Evolutionary conservation across 192 early-diverging fungal genomes (phyloP), one percentile per base, ranked within the genome.

Genomic region (Spizellomyces punctatus): DNA sequence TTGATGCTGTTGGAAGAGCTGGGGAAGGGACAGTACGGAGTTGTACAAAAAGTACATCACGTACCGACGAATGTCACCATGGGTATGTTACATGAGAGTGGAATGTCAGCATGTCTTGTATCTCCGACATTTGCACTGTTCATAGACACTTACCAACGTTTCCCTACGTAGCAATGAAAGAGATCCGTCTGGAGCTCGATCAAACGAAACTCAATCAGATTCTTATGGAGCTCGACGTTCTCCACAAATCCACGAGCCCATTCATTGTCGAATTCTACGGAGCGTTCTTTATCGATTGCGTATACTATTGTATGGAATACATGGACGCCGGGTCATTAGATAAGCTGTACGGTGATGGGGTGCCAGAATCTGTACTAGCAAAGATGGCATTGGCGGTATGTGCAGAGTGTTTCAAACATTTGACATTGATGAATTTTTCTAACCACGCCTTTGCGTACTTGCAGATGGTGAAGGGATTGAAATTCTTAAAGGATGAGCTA

Each of bases 251-350:
- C 54, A 80, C 86, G 52, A 93, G 90, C 69, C 88, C 92, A 3
- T 93, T 90, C 63, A 97, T 98, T 82, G 92, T 98, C n/a, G 95
- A 96, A 42, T 98, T 98, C 72, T 98, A 97, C 81, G 96, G 96
- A 7, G 94, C 95, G 0, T 98, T 97, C 79, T 94, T 96, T 65
- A 89, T 94, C 67, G 96, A 98, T n/a, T 94, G 93, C 77, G 96
- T 98, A 8, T 98, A 96, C 77, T 95, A 95, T 73, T 95, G 92
- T 73, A 98, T 98, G 94, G 96, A 98, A 79, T 98, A 87, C 73
- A 98, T 98, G 96, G 96, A 98, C 71, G 92, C 88, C 55, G 96
- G 95, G 49, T 95, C 94, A n/a, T 73, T 97, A 47, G 94, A 96
- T 70, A 87, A 87, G 16, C 76, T 97, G 43, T 95, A 96, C 64